Base-by-base conservation (phyloP, 257 asterid species). In the Cordia subcordata region DNA sequence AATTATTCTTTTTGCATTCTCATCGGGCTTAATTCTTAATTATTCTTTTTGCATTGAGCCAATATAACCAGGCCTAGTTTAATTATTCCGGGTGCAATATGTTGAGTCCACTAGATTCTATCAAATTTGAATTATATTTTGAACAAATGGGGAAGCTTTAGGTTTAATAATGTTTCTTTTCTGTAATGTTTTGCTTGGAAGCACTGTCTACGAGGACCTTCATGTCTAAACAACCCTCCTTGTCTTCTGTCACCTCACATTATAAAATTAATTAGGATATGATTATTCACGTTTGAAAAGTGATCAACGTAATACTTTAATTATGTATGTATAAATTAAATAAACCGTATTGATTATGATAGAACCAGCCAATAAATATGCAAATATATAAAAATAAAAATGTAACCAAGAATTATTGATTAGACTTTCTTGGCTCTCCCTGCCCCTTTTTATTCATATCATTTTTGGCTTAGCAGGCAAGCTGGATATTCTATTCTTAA, bases 181-280 rank as follows among this genome's bases (percentile, higher is more conserved):
- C 38, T 9, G 39, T 51, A 62, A 44, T 62, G 50, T 51, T 6
- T 50, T 33, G 67, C 51, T 62, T 51, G 49, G 10, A 62, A 62
- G 67, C 59, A 19, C 40, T 50, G 67, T 19, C 52, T 50, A 51
- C 21, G 39, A 37, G n/a, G 51, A 51, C 67, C 59, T 50, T 45
- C 21, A 38, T 37, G 22, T 51, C 55, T 27, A 27, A 60, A 61
- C 58, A 20, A 20, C 9, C 20, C 10, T 3, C 10, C 21, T n/a
- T 0, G 6, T 61, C 32, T 13, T 35, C 21, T 33, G 20, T 37
- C 33, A 9, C 64, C 47, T 39, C 21, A 40, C 38, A 19, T 33
- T 33, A 16, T 60, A 1, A 46, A 21, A 5, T 1, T 60, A 22
- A 50, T 61, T 50, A 13, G 49, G 20, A 60, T 45, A 12, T n/a